A percentile compares a stretch with the other conserved stretches of the same genome.
These are phyloP conservation scores for Pueraria montana DNA, from an alignment of 306 rosid genomes.

Conservation along the genomic window DNA sequence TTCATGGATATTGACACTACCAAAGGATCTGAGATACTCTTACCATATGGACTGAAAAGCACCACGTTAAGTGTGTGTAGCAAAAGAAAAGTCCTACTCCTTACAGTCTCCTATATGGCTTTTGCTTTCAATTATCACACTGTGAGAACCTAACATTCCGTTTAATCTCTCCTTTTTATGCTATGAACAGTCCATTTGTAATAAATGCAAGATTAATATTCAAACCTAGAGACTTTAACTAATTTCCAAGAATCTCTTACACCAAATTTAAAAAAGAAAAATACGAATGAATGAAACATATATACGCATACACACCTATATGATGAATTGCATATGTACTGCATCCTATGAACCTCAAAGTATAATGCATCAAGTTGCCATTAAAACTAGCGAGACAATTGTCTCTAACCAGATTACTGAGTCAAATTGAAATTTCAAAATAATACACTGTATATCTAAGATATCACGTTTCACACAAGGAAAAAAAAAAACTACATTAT, in stretches of 20 bases:
- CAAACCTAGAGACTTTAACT: conserved; percentile 4
- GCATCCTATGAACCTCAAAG: neutral
- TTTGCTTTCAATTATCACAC: conserved; percentile 45
- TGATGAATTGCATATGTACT: neutral
- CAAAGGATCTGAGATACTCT: conserved; percentile 46
- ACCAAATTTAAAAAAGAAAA: neutral
- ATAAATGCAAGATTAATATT: conserved; percentile 39
- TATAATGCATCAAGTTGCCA: conserved; percentile 8
- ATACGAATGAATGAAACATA: neutral
- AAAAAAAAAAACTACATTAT: neutral
- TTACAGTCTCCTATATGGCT: conserved; percentile 37
- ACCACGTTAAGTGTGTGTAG: conserved; percentile 42
- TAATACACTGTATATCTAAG: neutral
- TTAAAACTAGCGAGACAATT: neutral
- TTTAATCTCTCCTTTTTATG: conserved; percentile 57
- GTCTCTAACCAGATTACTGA: neutral
- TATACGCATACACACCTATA: neutral
- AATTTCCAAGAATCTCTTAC: conserved; percentile 2
- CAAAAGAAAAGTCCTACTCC: conserved; percentile 39
- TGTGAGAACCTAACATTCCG: conserved; percentile 34
- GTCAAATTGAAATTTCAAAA: neutral
- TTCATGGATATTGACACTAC: conserved; percentile 37
- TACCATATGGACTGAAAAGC: conserved; percentile 45
- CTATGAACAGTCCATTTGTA: conserved; percentile 47
- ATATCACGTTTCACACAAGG: neutral